phyloP scores from a whole-genome alignment of 2,329 filamentous ascomycete genomes.

The Tolypocladium cylindrosporum region DNA sequence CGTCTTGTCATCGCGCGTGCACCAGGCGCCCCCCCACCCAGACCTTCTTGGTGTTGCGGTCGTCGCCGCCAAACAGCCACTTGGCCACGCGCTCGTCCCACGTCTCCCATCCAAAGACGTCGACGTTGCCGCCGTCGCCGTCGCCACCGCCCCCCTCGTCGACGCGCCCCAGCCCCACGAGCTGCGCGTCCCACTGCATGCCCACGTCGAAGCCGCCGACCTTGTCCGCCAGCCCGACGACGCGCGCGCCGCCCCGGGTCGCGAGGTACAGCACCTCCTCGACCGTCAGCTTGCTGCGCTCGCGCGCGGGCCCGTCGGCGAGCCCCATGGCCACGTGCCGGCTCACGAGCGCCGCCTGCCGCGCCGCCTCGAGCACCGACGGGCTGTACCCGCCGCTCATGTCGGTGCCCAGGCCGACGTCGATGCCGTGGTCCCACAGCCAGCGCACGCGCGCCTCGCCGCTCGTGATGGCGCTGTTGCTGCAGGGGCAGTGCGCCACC shows the following conservation, averaged over 20 bases:
- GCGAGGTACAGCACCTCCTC: constrained; percentile 81
- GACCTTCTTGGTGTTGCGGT: constrained; percentile 77
- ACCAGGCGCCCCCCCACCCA: constrained; percentile 85
- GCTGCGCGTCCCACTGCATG: constrained; percentile 85
- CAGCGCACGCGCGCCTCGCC: constrained; percentile 68
- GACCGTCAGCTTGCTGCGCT: constrained; percentile 60
- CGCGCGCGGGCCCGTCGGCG: constrained; percentile 22
- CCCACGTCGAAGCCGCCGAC: constrained; percentile 79
- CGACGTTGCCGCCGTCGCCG: constrained; percentile 49
- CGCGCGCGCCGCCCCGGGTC: constrained; percentile 76
- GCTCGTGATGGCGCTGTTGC: constrained; percentile 72
- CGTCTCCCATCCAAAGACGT: constrained; percentile 85
- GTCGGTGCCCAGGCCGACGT: constrained; percentile 82
- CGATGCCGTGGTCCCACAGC: constrained; percentile 64
- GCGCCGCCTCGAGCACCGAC: constrained; percentile 70
- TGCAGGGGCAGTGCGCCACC: constrained; percentile 78
- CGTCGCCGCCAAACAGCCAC: constrained; percentile 91
- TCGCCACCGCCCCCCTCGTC: constrained; percentile 22
- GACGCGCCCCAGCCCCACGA: constrained; percentile 54
- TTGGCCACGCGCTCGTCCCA: constrained; percentile 83
- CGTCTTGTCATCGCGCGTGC: constrained; percentile 31
- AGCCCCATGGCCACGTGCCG: constrained; percentile 55
- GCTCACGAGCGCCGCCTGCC: constrained; percentile 72
- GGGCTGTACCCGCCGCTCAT: constrained; percentile 80
- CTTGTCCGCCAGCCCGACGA: constrained; percentile 61